A percentile compares a stretch with the other conserved stretches of the same genome.
phyloP scores from a whole-genome alignment of 192 early-diverging fungal species.

The Neocallimastix lanati region DNA sequence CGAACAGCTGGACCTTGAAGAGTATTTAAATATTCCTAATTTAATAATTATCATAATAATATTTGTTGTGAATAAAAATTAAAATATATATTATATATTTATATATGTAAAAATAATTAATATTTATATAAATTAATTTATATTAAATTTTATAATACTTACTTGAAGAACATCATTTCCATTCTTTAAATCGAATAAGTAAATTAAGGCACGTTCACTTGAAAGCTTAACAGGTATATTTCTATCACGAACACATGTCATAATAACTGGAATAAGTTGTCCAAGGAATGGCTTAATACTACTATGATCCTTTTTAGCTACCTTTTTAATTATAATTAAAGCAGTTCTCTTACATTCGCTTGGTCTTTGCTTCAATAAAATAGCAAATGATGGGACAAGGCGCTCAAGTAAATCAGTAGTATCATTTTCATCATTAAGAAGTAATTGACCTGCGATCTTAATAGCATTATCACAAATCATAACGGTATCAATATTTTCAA shows the following conservation, averaged over 20 bases:
- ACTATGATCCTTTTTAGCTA: slow-evolving; percentile 17
- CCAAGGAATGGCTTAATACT: slow-evolving; percentile 20
- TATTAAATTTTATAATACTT: not conserved
- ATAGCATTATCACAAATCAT: not conserved
- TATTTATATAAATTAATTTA: too few relatives aligned
- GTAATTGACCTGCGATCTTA: not conserved
- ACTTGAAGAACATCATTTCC: slow-evolving; percentile 12
- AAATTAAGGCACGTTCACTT: slow-evolving; percentile 60
- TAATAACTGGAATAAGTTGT: slow-evolving; percentile 38
- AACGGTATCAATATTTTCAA: not conserved
- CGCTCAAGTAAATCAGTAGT: not conserved
- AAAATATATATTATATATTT: not conserved
- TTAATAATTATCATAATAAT: too few relatives aligned
- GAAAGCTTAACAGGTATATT: slow-evolving; percentile 69
- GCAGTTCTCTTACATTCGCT: slow-evolving; percentile 18
- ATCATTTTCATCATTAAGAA: not conserved
- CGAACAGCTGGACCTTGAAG: slow-evolving; percentile 17
- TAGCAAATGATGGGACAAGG: not conserved
- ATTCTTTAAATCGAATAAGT: slow-evolving; percentile 43
- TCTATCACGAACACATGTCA: slow-evolving; percentile 58
- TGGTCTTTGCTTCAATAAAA: not conserved
- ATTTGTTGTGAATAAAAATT: too few relatives aligned
- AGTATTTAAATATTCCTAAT: slow-evolving; percentile 8
- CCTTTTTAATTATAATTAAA: slow-evolving; percentile 17
- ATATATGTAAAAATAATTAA: slow-evolving; percentile 2